Evolutionary conservation across 257 asterid genomes (phyloP), one percentile per base, ranked within the genome.

Genomic region (Agastache rugosa): DNA sequence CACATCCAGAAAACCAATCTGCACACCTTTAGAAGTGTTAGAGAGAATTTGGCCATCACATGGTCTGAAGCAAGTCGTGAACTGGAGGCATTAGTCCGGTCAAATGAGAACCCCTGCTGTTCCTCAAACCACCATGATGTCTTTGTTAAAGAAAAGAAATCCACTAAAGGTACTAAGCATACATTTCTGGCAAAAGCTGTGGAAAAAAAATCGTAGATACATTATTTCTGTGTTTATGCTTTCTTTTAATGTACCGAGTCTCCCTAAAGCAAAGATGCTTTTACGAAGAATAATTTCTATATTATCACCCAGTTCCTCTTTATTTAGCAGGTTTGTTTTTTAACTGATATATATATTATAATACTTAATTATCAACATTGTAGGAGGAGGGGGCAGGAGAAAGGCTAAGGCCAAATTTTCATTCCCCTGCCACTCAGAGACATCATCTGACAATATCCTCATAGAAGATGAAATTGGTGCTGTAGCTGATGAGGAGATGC

Each of bases 21-120:
- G 67, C 64, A 53, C 23, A 29, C 60, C 45, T 68, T 34, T 75
- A 77, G 74, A 75, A 77, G 77, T 72, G 64, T 74, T 47, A 72
- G 81, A 80, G 75, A 67, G 68, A 78, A 75, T 81, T 76, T 48
- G 69, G 77, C 74, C 65, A 71, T 79, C 64, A 71, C 83, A 71
- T 84, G 87, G 87, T 79, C 85, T 56, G 83, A 82, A 80, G 90
- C 83, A 77, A 82, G 77, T 69, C 80, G 78, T 67, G 88, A 89
- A 79, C 81, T 72, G 71, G 86, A 87, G 75, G 87, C 89, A 77
- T 76, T 87, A 75, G 76, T 81, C 83, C 66, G 75, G 75, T 65
- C 83, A 48, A 80, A 84, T 75, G 85, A 79, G 70, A 81, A 72
- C 42, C 65, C 84, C 75, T 69, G 80, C 41, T 66, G 74, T 71